Evolutionary conservation across 179 eudicot genomes (phyloP), one percentile per base, ranked within the genome.

Genomic region (Nepenthes alata): DNA sequence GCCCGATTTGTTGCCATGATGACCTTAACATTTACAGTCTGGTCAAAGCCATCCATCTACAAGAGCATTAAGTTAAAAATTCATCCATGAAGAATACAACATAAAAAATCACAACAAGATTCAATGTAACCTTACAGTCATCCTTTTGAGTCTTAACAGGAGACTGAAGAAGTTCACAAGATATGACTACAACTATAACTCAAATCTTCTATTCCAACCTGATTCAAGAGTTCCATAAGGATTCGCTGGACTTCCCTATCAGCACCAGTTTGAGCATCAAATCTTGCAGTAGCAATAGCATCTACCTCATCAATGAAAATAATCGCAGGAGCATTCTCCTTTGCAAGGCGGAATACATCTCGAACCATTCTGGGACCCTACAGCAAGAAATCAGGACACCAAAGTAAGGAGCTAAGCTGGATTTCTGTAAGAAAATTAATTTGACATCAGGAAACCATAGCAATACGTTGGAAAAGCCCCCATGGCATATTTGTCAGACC

Each of bases 261-360:
- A 64, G 86, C 83, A 60, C 86, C 83, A 61, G 86, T 78, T 65
- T 82, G 86, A 59, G 83, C 86, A 76, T 82, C 86, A 82, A 82
- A 82, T 68, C 86, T 71, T 52, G 86, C 86, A 65, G 86, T 82
- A 37, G 86, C 83, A 59, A 82, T 82, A 34, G 86, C 83, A 53
- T 82, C 86, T 37, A 82, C 83, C 81, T 82, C 86, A 64, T 82
- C 86, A 69, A 82, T 82, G 60, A 82, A 82, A 47, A 82, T 77
- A 44, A 82, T 77, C 36, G 86, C 86, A 50, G 86, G 86, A 6
- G 83, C 83, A 72, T 82, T 82, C 66, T 82, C 86, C 70, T 82
- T 82, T 51, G 86, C 83, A 13, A 79, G 86, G 11, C 83, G 81
- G 51, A 81, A 81, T 48, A 81, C 86, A 52, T 52, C 55, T 1